Base-by-base conservation (phyloP, 495 filamentous ascomycete species). In the Xylaria nigripes region DNA sequence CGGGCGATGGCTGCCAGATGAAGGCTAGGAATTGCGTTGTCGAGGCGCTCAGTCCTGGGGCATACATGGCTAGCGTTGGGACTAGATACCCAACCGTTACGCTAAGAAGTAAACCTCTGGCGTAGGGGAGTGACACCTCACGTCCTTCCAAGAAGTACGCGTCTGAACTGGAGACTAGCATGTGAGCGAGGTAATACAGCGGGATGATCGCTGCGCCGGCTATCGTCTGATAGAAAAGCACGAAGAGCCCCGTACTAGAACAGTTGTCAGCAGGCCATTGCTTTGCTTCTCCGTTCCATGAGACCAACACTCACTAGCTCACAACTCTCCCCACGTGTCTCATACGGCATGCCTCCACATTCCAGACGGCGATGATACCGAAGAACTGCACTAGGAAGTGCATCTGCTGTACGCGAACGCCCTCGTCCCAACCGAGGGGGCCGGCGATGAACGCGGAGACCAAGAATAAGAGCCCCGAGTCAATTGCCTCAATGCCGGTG, bases 1-100 rank as follows among this genome's bases (percentile, higher is more conserved):
- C 21, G 6, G 72, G 71, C 47, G 68, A 67, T 5, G 58, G 51
- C 57, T 74, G 72, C 68, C 69, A 73, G 43, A 68, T 36, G 10
- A 65, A 65, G 16, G 61, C 66, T 12, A 67, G 41, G 50, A 54
- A 57, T 45, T 70, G 67, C 47, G 50, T 47, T n/a, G 55, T 65
- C n/a, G 48, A 42, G 54, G 58, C 12, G 45, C 50, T 46, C 16
- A 57, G 40, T 34, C 50, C 60, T 7, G 70, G 56, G 3, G 36
- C 15, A 47, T 63, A 67, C 62, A 71, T 62, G 25, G 64, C 60
- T 2, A 67, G 24, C 1, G 64, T 61, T 0, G 74, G 74, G 44
- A 71, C 45, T 15, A 69, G 46, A 32, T 69, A 71, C 1, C 64
- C 60, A 5, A 70, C 21, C n/a, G 61, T 44, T 2, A 65, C 29